Percentiles rank a stretch among this genome's conserved stretches.
These are phyloP conservation scores for Verticillium nonalfalfae DNA, from an alignment of 2,329 filamentous ascomycete species.

Conservation along the genomic window DNA sequence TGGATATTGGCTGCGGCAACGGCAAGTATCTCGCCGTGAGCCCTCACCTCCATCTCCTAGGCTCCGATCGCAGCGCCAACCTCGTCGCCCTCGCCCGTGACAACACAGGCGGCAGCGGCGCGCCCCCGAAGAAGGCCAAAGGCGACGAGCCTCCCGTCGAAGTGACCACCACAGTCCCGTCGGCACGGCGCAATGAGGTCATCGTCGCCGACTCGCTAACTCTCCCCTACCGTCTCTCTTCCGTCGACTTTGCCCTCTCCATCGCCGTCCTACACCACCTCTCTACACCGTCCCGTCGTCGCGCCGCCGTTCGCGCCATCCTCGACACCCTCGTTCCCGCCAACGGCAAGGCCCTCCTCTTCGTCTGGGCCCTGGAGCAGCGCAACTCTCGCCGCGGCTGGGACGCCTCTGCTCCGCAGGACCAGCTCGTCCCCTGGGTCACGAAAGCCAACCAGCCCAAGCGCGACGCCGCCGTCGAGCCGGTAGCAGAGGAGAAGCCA, in stretches of 20 bases:
- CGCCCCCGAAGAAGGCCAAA: conserved; percentile 14
- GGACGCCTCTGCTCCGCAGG: conserved; percentile 77
- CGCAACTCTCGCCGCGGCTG: conserved; percentile 79
- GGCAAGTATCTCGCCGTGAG: conserved; percentile 90
- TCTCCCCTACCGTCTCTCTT: conserved; percentile 64
- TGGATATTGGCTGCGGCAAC: conserved; percentile 94
- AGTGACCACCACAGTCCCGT: conserved; percentile 4
- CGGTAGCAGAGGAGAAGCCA: conserved; percentile 15
- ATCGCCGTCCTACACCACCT: conserved; percentile 94
- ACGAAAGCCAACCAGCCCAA: conserved; percentile 36
- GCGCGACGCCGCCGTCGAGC: conserved; percentile 16
- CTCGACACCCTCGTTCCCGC: conserved; percentile 55
- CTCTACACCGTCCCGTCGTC: conserved; percentile 66
- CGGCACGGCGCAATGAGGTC: conserved; percentile 35
- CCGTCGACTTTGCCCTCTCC: conserved; percentile 78
- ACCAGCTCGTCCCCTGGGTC: conserved; percentile 95
- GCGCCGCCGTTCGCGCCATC: conserved; percentile 66
- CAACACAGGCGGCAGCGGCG: conserved; percentile 11
- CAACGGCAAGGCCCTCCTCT: conserved; percentile 64
- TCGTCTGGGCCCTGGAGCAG: conserved; percentile 96
- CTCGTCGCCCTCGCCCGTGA: conserved; percentile 43
- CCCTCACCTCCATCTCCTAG: conserved; percentile 69
- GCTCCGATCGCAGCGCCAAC: conserved; percentile 69
- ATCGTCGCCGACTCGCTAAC: conserved; percentile 75
- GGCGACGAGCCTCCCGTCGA: neutral